phyloP scores from a whole-genome alignment of 1,139 yeast species.

The Sugiyamaella sp. region DNA sequence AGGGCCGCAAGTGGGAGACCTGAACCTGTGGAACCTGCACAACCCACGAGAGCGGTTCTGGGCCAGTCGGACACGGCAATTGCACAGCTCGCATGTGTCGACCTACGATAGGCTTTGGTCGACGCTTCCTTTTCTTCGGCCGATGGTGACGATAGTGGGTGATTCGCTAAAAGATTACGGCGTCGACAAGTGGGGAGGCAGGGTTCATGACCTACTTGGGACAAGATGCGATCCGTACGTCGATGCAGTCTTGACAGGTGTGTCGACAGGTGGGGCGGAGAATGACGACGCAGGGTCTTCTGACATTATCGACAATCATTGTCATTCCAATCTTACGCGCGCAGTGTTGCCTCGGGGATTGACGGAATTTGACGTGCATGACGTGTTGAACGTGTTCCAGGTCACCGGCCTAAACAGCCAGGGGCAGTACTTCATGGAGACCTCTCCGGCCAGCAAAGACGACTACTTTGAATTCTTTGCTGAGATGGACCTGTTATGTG shows the following conservation, averaged over 20 bases:
- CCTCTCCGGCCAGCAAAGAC: constrained; percentile 60
- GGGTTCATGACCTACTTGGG: constrained; percentile 67
- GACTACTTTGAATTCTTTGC: constrained; percentile 71
- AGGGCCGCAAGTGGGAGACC: constrained; percentile 72
- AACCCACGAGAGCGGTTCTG: constrained; percentile 67
- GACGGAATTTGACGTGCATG: constrained; percentile 68
- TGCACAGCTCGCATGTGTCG: constrained; percentile 67
- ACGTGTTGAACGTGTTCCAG: constrained; percentile 69
- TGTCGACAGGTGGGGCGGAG: neutral
- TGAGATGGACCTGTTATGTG: constrained; percentile 64
- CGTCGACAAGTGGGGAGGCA: constrained; percentile 65
- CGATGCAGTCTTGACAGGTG: constrained; percentile 55
- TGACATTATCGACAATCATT: constrained; percentile 65
- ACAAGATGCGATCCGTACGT: constrained; percentile 73
- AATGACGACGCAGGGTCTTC: neutral
- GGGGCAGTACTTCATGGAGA: constrained; percentile 72
- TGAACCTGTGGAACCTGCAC: constrained; percentile 63
- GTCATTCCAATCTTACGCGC: constrained; percentile 65
- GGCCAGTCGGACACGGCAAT: constrained; percentile 70
- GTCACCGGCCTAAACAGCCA: constrained; percentile 66
- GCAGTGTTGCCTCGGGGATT: constrained; percentile 62
- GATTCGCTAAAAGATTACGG: constrained; percentile 59
- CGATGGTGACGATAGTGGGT: constrained; percentile 63
- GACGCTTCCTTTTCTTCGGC: constrained; percentile 62
- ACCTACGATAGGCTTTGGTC: constrained; percentile 68